phyloP scores from a whole-genome alignment of 1,139 yeast genomes.

The Arxiozyma heterogenica region DNA sequence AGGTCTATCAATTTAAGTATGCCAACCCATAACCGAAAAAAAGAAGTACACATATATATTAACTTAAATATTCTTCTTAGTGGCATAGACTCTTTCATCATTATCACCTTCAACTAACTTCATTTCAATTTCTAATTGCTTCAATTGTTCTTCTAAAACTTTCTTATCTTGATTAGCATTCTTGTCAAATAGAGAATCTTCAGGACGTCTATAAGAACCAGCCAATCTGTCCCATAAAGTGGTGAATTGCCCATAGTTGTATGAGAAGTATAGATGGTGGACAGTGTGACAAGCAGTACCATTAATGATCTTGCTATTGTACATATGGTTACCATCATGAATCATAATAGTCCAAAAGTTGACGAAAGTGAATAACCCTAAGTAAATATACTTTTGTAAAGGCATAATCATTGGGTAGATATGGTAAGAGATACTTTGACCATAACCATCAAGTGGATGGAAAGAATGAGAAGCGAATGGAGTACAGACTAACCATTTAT shows the following conservation, averaged over 20 bases:
- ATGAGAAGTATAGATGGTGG: slow-evolving; percentile 92
- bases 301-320: slow-evolving; percentile 86
- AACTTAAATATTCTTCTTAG: slow-evolving; percentile 1
- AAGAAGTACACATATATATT: not conserved
- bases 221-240: slow-evolving; percentile 97
- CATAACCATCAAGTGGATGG: slow-evolving; percentile 95
- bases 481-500: slow-evolving; percentile 97
- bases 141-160: slow-evolving; percentile 66
- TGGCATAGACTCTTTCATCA: slow-evolving; percentile 44
- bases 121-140: slow-evolving; percentile 74
- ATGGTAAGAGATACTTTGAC: slow-evolving; percentile 90
- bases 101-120: slow-evolving; percentile 65
- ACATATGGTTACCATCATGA: slow-evolving; percentile 92
- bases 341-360: slow-evolving; percentile 98
- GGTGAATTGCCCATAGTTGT: slow-evolving; percentile 96
- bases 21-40: not conserved
- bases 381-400: slow-evolving; percentile 75
- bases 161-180: slow-evolving; percentile 46
- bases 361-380: slow-evolving; percentile 75
- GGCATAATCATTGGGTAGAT: slow-evolving; percentile 86
- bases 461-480: slow-evolving; percentile 98
- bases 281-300: slow-evolving; percentile 98
- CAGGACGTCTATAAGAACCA: slow-evolving; percentile 87
- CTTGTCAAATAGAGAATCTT: slow-evolving; percentile 70
- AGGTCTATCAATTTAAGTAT: no score